These are phyloP conservation scores for Suillus paluster DNA, from an alignment of 768 basidiomycete species.

Conservation along the genomic window DNA sequence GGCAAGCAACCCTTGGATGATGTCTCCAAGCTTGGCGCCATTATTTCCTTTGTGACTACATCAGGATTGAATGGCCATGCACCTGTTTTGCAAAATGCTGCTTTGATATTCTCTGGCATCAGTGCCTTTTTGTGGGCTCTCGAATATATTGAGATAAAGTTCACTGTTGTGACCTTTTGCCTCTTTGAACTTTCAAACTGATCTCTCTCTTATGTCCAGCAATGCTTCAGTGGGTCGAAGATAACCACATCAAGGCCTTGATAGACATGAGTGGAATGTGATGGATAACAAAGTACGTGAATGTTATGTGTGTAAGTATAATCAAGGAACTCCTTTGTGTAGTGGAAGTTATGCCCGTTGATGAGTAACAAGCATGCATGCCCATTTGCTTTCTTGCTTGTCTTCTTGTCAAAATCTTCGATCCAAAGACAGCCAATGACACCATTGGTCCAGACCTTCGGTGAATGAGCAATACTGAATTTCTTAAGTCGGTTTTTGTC, in stretches of 20 bases:
- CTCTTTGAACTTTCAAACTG: too few relatives aligned
- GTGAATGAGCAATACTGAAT: constrained; percentile 38
- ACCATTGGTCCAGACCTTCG: constrained; percentile 43
- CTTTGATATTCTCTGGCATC: constrained; percentile 35
- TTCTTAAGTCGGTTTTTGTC: constrained; percentile 34
- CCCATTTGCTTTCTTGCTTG: constrained; percentile 26
- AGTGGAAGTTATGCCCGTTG: too few relatives aligned
- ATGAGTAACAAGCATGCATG: constrained; percentile 19
- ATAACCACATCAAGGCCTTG: too few relatives aligned
- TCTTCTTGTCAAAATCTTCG: constrained; percentile 35
- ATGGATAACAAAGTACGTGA: too few relatives aligned
- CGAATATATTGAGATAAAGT: too few relatives aligned
- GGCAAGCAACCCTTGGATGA: constrained; percentile 26
- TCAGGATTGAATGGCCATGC: constrained; percentile 41
- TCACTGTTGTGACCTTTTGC: too few relatives aligned
- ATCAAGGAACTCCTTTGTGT: too few relatives aligned
- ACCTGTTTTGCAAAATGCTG: constrained; percentile 45
- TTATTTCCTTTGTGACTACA: constrained; percentile 35
- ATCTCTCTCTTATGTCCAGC: too few relatives aligned
- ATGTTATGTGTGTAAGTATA: too few relatives aligned
- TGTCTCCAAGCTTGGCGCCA: constrained; percentile 41
- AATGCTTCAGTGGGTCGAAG: too few relatives aligned
- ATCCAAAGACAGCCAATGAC: constrained; percentile 32
- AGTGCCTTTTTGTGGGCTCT: constrained; percentile 36
- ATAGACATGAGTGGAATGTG: too few relatives aligned